A percentile compares a stretch with the other conserved stretches of the same genome.
phyloP scores from a whole-genome alignment of 2,329 filamentous ascomycete genomes.

The Immersiporthe knoxdaviesiana region DNA sequence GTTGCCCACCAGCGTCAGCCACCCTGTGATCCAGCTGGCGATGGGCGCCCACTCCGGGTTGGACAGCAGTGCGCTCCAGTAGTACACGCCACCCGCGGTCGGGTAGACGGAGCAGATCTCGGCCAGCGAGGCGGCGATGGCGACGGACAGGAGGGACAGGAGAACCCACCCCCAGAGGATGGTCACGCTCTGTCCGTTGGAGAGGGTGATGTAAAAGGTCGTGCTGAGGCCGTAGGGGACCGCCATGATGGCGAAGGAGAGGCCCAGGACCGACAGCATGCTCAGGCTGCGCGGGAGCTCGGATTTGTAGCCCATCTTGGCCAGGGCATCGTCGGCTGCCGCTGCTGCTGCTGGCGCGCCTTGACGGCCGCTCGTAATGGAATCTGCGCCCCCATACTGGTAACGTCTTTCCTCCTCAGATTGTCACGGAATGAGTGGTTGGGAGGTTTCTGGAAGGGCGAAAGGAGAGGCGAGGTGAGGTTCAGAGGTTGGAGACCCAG shows the following conservation, averaged over 20 bases:
- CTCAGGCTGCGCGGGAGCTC: conserved; percentile 68
- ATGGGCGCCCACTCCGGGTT: conserved; percentile 68
- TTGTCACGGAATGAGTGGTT: not conserved
- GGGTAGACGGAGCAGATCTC: conserved; percentile 73
- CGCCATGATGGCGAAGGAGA: conserved; percentile 76
- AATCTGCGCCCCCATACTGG: conserved; percentile 10
- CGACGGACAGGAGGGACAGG: conserved; percentile 64
- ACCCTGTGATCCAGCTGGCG: conserved; percentile 71
- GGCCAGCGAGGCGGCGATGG: conserved; percentile 67
- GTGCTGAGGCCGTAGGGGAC: conserved; percentile 70
- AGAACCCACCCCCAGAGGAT: conserved; percentile 73
- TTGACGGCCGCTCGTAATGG: conserved; percentile 16
- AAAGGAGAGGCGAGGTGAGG: too few species aligned
- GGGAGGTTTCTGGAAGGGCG: not conserved
- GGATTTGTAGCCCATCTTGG: conserved; percentile 68
- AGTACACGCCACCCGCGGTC: conserved; percentile 71
- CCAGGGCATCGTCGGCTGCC: conserved; percentile 61
- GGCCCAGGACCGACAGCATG: conserved; percentile 68
- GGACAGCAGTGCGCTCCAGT: conserved; percentile 70
- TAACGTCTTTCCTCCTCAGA: not conserved
- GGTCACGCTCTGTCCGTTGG: conserved; percentile 70
- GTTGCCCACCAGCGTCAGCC: conserved; percentile 73
- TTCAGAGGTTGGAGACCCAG: not conserved
- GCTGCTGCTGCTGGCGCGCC: conserved; percentile 41
- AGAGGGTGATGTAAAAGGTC: conserved; percentile 69